Base-by-base conservation (phyloP, 2,329 filamentous ascomycete species). In the Alternaria atra region DNA sequence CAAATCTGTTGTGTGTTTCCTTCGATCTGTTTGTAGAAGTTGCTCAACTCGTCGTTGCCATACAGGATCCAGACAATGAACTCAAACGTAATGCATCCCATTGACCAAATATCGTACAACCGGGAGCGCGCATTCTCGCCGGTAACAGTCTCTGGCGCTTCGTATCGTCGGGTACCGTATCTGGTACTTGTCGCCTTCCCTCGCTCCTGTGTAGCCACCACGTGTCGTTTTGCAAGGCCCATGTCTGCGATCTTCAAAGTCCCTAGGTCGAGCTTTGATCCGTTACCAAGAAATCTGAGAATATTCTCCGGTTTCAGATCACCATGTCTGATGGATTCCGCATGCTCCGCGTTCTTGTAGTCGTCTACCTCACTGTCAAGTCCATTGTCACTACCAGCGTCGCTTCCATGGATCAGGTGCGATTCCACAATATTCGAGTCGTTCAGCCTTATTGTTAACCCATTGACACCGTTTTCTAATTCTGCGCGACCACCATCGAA, bases 41-140 rank as follows among this genome's bases (percentile, higher is more conserved):
- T 32, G 6, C 23, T 30, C 2, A 61, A 25, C 3, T 53, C 52
- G 2, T 67, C 42, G 1, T 60, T 52, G 1, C 72, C 72, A 29
- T 70, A 67, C 0, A 74, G 27, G 0, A 74, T 13, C 72, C 71
- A 75, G 1, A 73, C 55, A 5, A 70, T 58, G 34, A 66, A 70
- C 40, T 75, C 69, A 1, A 74, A 50, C 5, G 50, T 64, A n/a
- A 75, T 67, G 52, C 72, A 75, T 6, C 72, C 72, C 64, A 75
- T 67, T 0, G 69, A 62, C 71, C 71, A 75, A 1, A 72, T 35
- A 17, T 74, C 70, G 30, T 65, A 71, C 0, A 65, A 55, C 0
- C 70, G 69, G 8, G 67, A 72, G 10, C 20, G 23, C 10, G 9
- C 30, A 5, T 23, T 50, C 5, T 20, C 2, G 10, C 17, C 35